These are phyloP conservation scores for Xerocomellus chrysenteron DNA, from an alignment of 768 basidiomycete species.

Conservation along the genomic window DNA sequence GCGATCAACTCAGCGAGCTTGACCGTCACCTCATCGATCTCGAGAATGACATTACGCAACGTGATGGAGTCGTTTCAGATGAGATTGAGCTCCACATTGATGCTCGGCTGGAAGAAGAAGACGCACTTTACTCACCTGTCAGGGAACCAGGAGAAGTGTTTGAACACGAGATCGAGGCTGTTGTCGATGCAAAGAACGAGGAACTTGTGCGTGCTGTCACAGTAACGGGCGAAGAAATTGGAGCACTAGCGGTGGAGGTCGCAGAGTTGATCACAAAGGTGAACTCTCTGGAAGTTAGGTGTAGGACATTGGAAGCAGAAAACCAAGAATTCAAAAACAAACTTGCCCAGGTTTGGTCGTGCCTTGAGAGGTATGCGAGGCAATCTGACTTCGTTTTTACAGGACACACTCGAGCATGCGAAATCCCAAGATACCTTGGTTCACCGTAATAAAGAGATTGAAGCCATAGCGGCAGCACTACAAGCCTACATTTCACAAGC, in stretches of 20 bases:
- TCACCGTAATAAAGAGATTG: slow-evolving; percentile 26
- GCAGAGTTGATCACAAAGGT: slow-evolving; percentile 33
- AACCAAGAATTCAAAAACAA: slow-evolving; percentile 27
- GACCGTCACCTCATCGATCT: slow-evolving; percentile 32
- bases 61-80: slow-evolving; percentile 27
- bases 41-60: slow-evolving; percentile 38
- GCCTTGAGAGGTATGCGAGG: neutral
- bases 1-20: slow-evolving; percentile 30
- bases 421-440: slow-evolving; percentile 12
- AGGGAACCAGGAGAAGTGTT: slow-evolving; percentile 15
- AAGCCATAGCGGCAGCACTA: slow-evolving; percentile 31
- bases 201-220: slow-evolving; percentile 15
- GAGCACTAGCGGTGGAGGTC: slow-evolving; percentile 30
- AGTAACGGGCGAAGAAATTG: slow-evolving; percentile 31
- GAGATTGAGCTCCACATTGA: slow-evolving; percentile 33
- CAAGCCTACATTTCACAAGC: slow-evolving; percentile 33
- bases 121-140: slow-evolving; percentile 21
- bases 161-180: slow-evolving; percentile 24
- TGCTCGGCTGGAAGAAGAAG: slow-evolving; percentile 29
- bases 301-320: slow-evolving; percentile 25
- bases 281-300: slow-evolving; percentile 22
- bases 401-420: slow-evolving; percentile 16
- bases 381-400: neutral
- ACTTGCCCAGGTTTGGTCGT: slow-evolving; percentile 27
- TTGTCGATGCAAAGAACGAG: slow-evolving; percentile 25